Percentiles rank a stretch among this genome's conserved stretches.
These are phyloP conservation scores for Colletotrichum camelliae DNA, from an alignment of 2,329 filamentous ascomycete genomes.

Conservation along the genomic window DNA sequence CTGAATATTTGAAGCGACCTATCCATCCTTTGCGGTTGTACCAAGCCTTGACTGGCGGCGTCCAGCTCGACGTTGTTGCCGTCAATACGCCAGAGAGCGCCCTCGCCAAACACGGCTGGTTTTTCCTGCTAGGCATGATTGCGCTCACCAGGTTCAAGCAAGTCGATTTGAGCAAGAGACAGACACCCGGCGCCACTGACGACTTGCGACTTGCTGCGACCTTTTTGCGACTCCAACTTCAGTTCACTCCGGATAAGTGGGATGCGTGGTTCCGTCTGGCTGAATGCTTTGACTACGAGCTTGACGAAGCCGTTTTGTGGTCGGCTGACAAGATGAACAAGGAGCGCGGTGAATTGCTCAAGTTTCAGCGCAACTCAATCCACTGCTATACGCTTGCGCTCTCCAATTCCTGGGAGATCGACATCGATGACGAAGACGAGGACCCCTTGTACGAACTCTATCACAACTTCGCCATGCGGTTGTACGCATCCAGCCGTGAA, in stretches of 20 bases:
- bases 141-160: slow-evolving; percentile 83
- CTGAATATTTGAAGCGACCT: slow-evolving; percentile 79
- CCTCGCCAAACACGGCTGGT: slow-evolving; percentile 86
- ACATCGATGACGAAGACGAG: slow-evolving; percentile 50
- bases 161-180: slow-evolving; percentile 73
- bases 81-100: slow-evolving; percentile 73
- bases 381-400: slow-evolving; percentile 75
- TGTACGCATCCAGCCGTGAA: slow-evolving; percentile 67
- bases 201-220: slow-evolving; percentile 83
- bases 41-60: slow-evolving; percentile 78
- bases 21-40: slow-evolving; percentile 84
- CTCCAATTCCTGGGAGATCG: slow-evolving; percentile 56
- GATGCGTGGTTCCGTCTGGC: slow-evolving; percentile 90
- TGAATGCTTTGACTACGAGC: slow-evolving; percentile 85
- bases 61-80: slow-evolving; percentile 74
- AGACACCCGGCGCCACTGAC: slow-evolving; percentile 80
- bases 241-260: slow-evolving; percentile 83
- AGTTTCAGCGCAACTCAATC: slow-evolving; percentile 79
- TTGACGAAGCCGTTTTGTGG: slow-evolving; percentile 89
- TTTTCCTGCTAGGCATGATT: slow-evolving; percentile 88
- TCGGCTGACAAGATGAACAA: slow-evolving; percentile 91
- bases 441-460: slow-evolving; percentile 64
- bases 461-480: slow-evolving; percentile 64
- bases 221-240: slow-evolving; percentile 81
- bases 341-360: slow-evolving; percentile 74